Conservation (phyloP, 1,284 basidiomycete species). For the Naganishia sp. region DNA sequence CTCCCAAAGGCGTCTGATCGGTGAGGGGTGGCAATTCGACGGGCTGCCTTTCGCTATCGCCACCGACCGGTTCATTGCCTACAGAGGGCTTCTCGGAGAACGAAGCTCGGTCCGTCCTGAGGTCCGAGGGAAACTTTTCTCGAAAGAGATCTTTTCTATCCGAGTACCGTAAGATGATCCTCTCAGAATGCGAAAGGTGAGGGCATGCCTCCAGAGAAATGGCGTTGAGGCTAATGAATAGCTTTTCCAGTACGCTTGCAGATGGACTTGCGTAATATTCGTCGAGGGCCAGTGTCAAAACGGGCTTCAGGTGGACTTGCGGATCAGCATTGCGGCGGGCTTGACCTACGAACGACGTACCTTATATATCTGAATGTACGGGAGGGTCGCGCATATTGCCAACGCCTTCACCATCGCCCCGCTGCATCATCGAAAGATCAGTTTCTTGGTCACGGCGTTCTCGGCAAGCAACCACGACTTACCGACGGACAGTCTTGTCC, state of each 20-base stretch:
- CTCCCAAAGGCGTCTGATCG: no score
- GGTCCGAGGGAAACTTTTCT: conserved; percentile 63
- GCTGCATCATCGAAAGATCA: conserved; percentile 55
- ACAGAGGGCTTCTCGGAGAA: no score
- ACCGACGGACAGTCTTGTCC: conserved; percentile 83
- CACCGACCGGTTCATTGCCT: not conserved
- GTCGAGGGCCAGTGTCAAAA: conserved; percentile 89
- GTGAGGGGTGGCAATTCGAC: no score
- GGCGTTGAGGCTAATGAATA: conserved; percentile 90
- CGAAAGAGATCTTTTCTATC: conserved; percentile 90
- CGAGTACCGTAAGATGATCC: conserved; percentile 81
- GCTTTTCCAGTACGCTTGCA: conserved; percentile 77
- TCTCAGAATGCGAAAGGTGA: conserved; percentile 73
- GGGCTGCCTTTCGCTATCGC: not conserved
- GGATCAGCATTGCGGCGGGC: not conserved
- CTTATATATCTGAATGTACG: conserved; percentile 98
- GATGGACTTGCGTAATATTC: conserved; percentile 90
- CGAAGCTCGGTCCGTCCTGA: no score
- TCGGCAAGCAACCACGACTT: conserved; percentile 42
- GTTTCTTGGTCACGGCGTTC: not conserved
- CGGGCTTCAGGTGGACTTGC: conserved; percentile 62
- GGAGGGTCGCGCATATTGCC: conserved; percentile 91
- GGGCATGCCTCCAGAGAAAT: conserved; percentile 85
- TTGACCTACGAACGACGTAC: conserved; percentile 54
- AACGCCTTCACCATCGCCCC: conserved; percentile 94